A percentile compares a stretch with the other conserved stretches of the same genome.
Conservation (phyloP, 2,329 filamentous ascomycete species). For the Cladobotryum mycophilum region DNA sequence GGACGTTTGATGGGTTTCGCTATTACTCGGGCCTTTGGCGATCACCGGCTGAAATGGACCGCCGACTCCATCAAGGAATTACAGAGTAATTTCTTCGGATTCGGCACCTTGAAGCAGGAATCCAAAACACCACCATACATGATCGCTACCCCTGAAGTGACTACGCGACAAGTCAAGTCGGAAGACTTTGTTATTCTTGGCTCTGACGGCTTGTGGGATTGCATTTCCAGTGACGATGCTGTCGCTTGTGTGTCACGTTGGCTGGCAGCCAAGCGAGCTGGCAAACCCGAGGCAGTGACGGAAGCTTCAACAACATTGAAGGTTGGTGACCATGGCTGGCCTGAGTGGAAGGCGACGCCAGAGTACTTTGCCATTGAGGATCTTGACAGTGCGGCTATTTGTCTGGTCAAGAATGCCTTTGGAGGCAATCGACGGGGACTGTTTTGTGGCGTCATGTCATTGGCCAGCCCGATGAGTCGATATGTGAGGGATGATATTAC, state of each 20-base stretch:
- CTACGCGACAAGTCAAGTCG: conserved; percentile 1
- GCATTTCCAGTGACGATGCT: conserved; percentile 12
- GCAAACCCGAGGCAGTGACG: not conserved
- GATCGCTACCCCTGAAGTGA: conserved; percentile 10
- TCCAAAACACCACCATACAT: conserved; percentile 22
- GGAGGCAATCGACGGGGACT: conserved; percentile 70
- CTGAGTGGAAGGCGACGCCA: conserved; percentile 20
- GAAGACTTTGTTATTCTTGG: conserved; percentile 15
- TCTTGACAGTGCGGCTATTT: conserved; percentile 68
- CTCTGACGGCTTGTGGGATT: conserved; percentile 14
- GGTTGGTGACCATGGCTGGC: conserved; percentile 17
- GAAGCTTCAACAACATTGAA: conserved; percentile 12
- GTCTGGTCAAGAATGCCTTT: conserved; percentile 73
- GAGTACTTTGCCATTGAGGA: conserved; percentile 70
- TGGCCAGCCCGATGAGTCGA: conserved; percentile 64
- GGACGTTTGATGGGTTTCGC: conserved; percentile 57
- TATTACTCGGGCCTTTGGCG: conserved; percentile 62
- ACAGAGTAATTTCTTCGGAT: conserved; percentile 30
- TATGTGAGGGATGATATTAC: conserved; percentile 67
- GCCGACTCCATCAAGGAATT: conserved; percentile 23
- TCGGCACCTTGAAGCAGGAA: conserved; percentile 33
- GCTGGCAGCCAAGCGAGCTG: conserved; percentile 10
- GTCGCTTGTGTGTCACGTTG: conserved; percentile 12
- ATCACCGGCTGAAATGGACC: conserved; percentile 62
- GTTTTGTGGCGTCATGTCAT: conserved; percentile 65